phyloP scores from a whole-genome alignment of 192 early-diverging fungal genomes.

The Backusella tarrabulga region DNA sequence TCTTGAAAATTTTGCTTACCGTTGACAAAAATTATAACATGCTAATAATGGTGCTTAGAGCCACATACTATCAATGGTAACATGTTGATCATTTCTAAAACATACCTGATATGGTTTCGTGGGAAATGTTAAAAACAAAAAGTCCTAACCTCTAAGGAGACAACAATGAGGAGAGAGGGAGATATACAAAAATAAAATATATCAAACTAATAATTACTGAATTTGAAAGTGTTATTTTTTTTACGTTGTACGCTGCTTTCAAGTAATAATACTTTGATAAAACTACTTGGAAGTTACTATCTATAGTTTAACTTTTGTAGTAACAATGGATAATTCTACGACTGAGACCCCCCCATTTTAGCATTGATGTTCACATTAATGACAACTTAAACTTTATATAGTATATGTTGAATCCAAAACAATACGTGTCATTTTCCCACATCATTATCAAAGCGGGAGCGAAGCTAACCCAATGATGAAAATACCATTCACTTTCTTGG shows the following conservation, averaged over 20 bases:
- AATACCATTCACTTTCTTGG: not conserved
- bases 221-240: no score
- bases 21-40: not conserved
- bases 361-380: not conserved
- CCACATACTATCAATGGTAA: not conserved
- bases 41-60: not conserved
- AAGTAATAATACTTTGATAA: no score
- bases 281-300: no score
- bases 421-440: not conserved
- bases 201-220: not conserved
- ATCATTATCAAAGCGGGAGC: not conserved
- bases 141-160: not conserved
- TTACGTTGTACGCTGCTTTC: no score
- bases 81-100: not conserved
- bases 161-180: not conserved
- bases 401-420: not conserved
- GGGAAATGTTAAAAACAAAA: not conserved
- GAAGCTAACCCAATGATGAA: not conserved
- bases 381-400: not conserved
- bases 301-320: no score
- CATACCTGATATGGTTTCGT: not conserved
- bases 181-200: not conserved
- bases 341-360: no score
- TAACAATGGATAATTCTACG: no score
- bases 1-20: not conserved